Evolutionary conservation across 2,329 filamentous ascomycete species (phyloP), one percentile per base, ranked within the genome.

Genomic region (Fusarium penzigii): DNA sequence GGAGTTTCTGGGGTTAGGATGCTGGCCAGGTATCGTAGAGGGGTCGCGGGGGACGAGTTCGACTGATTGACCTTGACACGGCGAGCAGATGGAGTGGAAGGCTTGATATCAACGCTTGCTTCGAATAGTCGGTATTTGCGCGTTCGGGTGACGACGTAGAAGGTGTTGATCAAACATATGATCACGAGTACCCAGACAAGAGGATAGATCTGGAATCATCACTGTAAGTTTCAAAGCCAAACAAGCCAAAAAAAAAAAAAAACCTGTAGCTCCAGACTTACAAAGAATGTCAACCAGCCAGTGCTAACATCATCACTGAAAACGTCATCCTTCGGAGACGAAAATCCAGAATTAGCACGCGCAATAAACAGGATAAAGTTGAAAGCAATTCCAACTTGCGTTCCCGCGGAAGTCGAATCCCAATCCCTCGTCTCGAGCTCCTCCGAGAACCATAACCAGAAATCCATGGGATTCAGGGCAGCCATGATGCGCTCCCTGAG

Each of bases 51-150:
- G 9, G 84, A 78, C 1, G 89, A 53, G 38, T 41, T 89, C 1
- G 91, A 93, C 68, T 96, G 87, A 43, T 59, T 59, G 13, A 97
- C 91, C 46, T 88, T 87, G 7, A 99, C 94, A 56, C 94, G 87
- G 56, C 87, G 88, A 6, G 91, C 94, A 8, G 92, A 97, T 2
- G 92, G 89, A 0, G 94, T 97, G 17, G 83, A 79, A 5, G 89
- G 88, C 20, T 83, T 75, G 45, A 82, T 78, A 51, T 97, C 91
- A 57, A 97, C 88, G 38, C 87, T 85, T 57, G 85, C 86, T 72
- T 96, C 91, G 72, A 99, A 99, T 29, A 99, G 79, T 60, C 94
- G 86, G 75, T 99, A 99, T 65, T 90, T 85, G 54, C 92, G 87
- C 65, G 86, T 90, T 62, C 91, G 87, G 49, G 82, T 83, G 69